Percentiles rank a stretch among this genome's conserved stretches.
phyloP scores from a whole-genome alignment of 2,329 filamentous ascomycete genomes.

The Fonsecaea monophora region DNA sequence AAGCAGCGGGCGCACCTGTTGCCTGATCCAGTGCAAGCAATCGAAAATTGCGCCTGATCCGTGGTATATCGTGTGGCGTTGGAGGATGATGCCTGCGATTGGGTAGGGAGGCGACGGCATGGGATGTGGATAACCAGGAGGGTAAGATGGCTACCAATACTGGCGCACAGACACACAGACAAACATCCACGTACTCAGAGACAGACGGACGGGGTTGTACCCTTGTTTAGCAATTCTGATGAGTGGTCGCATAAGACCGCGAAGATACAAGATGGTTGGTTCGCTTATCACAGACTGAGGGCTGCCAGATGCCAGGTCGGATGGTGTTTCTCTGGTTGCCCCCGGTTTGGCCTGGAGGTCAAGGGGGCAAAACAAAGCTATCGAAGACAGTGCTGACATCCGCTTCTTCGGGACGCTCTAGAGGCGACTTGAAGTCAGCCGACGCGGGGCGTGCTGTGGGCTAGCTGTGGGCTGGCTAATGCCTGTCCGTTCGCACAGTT shows the following conservation, averaged over 20 bases:
- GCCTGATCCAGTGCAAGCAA: slow-evolving; percentile 7
- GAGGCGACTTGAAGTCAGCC: slow-evolving; percentile 6
- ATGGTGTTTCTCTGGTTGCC: not conserved
- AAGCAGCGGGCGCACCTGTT: slow-evolving; percentile 18
- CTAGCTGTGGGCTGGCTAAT: not conserved
- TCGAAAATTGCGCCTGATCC: not conserved
- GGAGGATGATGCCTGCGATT: not conserved
- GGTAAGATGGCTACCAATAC: not conserved
- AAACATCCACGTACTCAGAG: too few species aligned
- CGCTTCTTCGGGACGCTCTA: slow-evolving; percentile 16
- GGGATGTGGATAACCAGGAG: slow-evolving; percentile 1
- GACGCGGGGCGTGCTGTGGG: slow-evolving; percentile 4
- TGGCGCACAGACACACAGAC: not conserved
- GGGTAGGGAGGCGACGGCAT: slow-evolving; percentile 8
- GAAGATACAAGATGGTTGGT: not conserved
- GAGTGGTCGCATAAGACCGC: slow-evolving; percentile 15
- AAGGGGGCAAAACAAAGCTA: slow-evolving; percentile 26
- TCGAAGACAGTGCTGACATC: slow-evolving; percentile 30
- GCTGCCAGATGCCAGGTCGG: slow-evolving; percentile 2
- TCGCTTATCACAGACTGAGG: slow-evolving; percentile 2
- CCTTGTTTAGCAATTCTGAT: slow-evolving; percentile 7
- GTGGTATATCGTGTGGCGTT: slow-evolving; percentile 2
- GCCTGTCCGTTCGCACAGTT: not conserved
- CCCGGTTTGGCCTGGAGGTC: not conserved
- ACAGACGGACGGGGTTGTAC: slow-evolving; percentile 2